Base-by-base conservation (phyloP, 495 filamentous ascomycete species). In the Hypoxylon fuscum region DNA sequence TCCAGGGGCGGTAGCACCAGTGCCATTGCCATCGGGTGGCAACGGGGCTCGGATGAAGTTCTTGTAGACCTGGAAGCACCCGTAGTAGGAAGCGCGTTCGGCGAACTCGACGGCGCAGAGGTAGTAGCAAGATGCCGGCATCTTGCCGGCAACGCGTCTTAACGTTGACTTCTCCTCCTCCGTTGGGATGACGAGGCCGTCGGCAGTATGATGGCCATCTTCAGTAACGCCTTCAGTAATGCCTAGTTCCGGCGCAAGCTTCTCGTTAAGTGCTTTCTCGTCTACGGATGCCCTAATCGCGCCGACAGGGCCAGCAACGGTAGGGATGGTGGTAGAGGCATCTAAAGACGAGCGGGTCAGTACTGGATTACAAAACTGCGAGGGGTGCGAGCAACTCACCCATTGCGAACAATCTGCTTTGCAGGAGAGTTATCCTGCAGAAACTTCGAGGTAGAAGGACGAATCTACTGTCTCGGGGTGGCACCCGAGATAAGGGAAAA, bases 31-130 rank as follows among this genome's bases (percentile, higher is more conserved):
- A 20, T 82, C 83, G 20, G 74, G 71, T 0, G 81, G 81, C 9
- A 85, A 69, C 17, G 79, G 81, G 12, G 77, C 79, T 50, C 82
- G 73, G 52, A 87, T 77, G 67, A 85, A 86, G 70, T 88, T 87
- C 59, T 81, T 78, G 71, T 82, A 86, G n/a, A 88, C 77, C 6
- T 78, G 78, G 38, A 79, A 69, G 35, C 77, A 77, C 29, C 83
- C 83, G 54, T 83, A 85, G 68, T 85, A 87, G 2, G 82, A 85
- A 1, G 83, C 82, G 35, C 83, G 75, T 63, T 87, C 84, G 23
- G 82, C 82, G 55, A 87, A 83, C 50, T 85, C 85, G 18, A 86
- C 81, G 1, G 80, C 68, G 61, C 83, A 87, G 8, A 85, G 74
- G 7, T 78, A 71, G 58, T 81, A 86, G 21, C 80, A 73, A 4